These are phyloP conservation scores for Sphagnum magellanicum DNA, from an alignment of 228 moss, liverwort and hornwort genomes.

Conservation along the genomic window DNA sequence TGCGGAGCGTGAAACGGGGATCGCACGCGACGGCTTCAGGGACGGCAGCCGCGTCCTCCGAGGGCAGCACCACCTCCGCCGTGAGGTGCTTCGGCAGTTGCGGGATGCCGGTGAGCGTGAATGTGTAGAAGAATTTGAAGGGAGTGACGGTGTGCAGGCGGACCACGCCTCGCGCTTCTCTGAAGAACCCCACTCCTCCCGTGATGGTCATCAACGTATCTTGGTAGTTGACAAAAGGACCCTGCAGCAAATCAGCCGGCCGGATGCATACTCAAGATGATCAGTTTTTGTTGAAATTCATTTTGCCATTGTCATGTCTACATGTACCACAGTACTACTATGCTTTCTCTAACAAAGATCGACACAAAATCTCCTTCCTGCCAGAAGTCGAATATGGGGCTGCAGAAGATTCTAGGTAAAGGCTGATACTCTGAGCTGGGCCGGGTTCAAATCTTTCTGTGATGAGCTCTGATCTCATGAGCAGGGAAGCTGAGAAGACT, in stretches of 20 bases:
- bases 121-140: conserved; percentile 46
- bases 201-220: conserved; percentile 44
- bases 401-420: too few species aligned
- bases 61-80: conserved; percentile 13
- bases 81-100: conserved; percentile 31
- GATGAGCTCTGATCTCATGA: too few species aligned
- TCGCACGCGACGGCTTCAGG: conserved; percentile 32
- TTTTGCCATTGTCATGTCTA: too few species aligned
- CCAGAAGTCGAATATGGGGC: too few species aligned
- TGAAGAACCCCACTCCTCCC: conserved; percentile 42
- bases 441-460: too few species aligned
- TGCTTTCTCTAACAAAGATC: too few species aligned
- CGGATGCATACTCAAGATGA: too few species aligned
- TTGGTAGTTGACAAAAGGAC: conserved; percentile 34
- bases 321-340: too few species aligned
- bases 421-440: too few species aligned
- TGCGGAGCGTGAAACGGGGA: conserved; percentile 31
- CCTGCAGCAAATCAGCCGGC: conserved; percentile 10
- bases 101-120: conserved; percentile 29
- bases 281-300: too few species aligned
- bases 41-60: conserved; percentile 12
- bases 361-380: too few species aligned
- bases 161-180: conserved; percentile 40
- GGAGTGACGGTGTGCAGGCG: conserved; percentile 43
- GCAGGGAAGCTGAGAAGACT: too few species aligned